Conservation (phyloP, 108 stramenopile genomes). For the Nitzschia sp. region DNA sequence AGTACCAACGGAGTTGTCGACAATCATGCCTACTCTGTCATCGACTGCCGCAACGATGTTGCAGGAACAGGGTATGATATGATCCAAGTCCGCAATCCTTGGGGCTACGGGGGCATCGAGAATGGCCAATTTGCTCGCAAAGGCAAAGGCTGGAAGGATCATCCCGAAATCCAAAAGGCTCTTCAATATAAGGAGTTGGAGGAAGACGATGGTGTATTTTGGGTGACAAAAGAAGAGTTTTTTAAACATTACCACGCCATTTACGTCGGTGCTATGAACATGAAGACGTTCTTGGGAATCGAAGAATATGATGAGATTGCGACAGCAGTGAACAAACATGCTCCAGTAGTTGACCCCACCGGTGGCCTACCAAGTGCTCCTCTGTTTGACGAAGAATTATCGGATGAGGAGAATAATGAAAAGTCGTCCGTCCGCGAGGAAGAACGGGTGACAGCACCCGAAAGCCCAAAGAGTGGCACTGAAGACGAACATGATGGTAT, state of each 20-base stretch:
- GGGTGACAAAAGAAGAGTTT: slow-evolving; percentile 31
- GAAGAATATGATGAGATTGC: too few relatives aligned
- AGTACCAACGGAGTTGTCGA: slow-evolving; percentile 22
- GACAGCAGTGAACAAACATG: too few relatives aligned
- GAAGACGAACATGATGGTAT: neutral
- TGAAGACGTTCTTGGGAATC: slow-evolving; percentile 19
- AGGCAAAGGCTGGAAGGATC: slow-evolving; percentile 16
- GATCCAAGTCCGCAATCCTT: slow-evolving; percentile 26
- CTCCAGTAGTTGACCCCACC: too few relatives aligned
- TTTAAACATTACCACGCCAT: slow-evolving; percentile 21
- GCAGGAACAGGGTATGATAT: slow-evolving; percentile 16
- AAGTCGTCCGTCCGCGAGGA: neutral
- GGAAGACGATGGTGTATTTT: slow-evolving; percentile 26
- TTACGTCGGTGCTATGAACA: slow-evolving; percentile 15
- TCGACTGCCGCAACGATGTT: slow-evolving; percentile 10
- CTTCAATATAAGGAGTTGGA: slow-evolving; percentile 15
- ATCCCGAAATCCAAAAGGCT: slow-evolving; percentile 19
- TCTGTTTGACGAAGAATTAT: too few relatives aligned
- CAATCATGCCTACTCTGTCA: slow-evolving; percentile 28
- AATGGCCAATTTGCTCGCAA: slow-evolving; percentile 20
- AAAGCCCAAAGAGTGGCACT: neutral
- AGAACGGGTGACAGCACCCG: neutral
- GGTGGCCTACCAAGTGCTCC: too few relatives aligned
- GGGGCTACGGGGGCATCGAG: slow-evolving; percentile 23
- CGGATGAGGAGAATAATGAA: neutral